A percentile compares a stretch with the other conserved stretches of the same genome.
Conservation (phyloP, 2,329 filamentous ascomycete genomes). For the Fusarium abutilonis region DNA sequence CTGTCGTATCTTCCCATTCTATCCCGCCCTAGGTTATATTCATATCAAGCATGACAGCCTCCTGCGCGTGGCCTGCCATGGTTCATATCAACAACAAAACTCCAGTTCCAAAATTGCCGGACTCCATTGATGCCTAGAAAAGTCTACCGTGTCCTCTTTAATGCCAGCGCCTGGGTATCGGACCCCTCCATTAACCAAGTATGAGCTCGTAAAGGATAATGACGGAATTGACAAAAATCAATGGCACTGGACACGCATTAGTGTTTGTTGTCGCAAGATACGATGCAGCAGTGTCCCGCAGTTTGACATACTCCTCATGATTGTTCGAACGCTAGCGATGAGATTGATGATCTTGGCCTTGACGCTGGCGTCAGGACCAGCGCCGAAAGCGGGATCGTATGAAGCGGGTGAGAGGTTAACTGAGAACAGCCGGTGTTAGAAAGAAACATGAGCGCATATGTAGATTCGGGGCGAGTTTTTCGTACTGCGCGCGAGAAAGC, state of each 20-base stretch:
- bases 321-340: slow-evolving; percentile 87
- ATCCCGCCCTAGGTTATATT: slow-evolving; percentile 1
- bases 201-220: slow-evolving; percentile 86
- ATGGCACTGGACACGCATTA: slow-evolving; percentile 68
- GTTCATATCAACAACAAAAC: slow-evolving; percentile 27
- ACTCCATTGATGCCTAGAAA: slow-evolving; percentile 39
- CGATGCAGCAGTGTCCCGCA: neutral
- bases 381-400: slow-evolving; percentile 81
- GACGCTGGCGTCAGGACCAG: slow-evolving; percentile 76
- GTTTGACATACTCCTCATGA: slow-evolving; percentile 81
- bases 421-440: slow-evolving; percentile 36
- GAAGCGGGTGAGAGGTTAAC: slow-evolving; percentile 80
- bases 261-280: neutral
- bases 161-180: slow-evolving; percentile 1
- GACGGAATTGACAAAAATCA: slow-evolving; percentile 83
- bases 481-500: slow-evolving; percentile 79
- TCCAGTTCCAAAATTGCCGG: slow-evolving; percentile 30
- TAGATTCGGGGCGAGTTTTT: neutral
- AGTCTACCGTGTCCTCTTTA: slow-evolving; percentile 34
- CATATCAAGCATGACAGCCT: slow-evolving; percentile 13
- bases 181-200: slow-evolving; percentile 65
- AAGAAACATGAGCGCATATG: neutral
- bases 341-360: slow-evolving; percentile 89
- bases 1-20: neutral
- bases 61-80: slow-evolving; percentile 7